These are phyloP conservation scores for Juncus effusus DNA, from an alignment of 176 grass and related monocot genomes.

Conservation along the genomic window DNA sequence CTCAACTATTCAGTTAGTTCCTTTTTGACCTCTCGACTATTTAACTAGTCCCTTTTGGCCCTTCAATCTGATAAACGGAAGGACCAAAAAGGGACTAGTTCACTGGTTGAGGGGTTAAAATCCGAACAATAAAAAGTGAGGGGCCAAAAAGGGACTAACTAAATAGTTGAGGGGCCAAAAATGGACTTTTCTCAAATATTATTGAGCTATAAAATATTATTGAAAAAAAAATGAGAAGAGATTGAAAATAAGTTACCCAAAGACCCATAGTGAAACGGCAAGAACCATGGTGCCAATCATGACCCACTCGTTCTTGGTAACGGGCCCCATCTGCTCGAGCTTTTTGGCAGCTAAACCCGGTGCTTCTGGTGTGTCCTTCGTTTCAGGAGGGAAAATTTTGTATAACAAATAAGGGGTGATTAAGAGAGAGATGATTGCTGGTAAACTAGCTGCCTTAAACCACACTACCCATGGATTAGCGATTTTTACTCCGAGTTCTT, in stretches of 20 bases:
- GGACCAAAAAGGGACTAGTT: too few relatives aligned
- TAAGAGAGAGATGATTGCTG: conserved; percentile 70
- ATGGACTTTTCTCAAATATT: too few relatives aligned
- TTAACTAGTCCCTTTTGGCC: too few relatives aligned
- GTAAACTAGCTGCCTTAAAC: conserved; percentile 84
- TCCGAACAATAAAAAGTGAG: too few relatives aligned
- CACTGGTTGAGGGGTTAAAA: too few relatives aligned
- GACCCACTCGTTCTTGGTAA: conserved; percentile 85
- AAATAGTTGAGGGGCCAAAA: too few relatives aligned
- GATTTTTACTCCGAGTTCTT: conserved; percentile 80
- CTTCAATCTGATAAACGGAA: too few relatives aligned
- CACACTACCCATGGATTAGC: conserved; percentile 89
- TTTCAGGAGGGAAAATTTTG: conserved; percentile 97
- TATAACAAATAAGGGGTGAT: conserved; percentile 76
- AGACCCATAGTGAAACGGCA: conserved; percentile 87
- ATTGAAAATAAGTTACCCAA: conserved; percentile 60
- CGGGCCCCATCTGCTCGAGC: conserved; percentile 75
- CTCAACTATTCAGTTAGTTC: too few relatives aligned
- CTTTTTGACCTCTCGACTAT: too few relatives aligned
- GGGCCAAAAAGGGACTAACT: too few relatives aligned
- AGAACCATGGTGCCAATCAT: conserved; percentile 95
- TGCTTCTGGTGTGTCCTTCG: conserved; percentile 89
- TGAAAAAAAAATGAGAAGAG: neutral
- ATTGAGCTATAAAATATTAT: neutral
- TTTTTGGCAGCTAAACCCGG: conserved; percentile 80